Base-by-base conservation (phyloP, 345 rosid species). In the Theobroma cacao region DNA sequence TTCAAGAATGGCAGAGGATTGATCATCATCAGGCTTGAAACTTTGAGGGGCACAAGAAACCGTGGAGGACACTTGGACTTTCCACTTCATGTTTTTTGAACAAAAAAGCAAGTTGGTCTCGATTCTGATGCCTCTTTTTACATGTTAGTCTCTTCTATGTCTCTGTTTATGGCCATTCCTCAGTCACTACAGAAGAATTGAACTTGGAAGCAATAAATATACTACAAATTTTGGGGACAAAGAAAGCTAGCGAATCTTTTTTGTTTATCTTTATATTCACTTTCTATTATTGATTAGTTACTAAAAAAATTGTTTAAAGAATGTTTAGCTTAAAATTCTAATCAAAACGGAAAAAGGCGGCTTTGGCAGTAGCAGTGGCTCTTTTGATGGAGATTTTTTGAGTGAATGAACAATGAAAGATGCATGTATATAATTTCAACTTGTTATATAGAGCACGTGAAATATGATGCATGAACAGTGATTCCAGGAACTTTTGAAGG, bases 381-480 rank as follows among this genome's bases (percentile, higher is more conserved):
- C 17, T 65, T n/a, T 22, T 66, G 30, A 9, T 40, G 6, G 40
- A 22, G 18, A 66, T n/a, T 40, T 66, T 66, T 22, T 11, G 7
- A 66, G 31, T 11, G 56, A 67, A 68, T 3, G 36, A 68, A 7
- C 12, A 28, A 18, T 71, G 61, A 20, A 60, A 59, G 55, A 31
- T 47, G 2, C 30, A 60, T 31, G 69, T 4, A 41, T 4, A 41
- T 68, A 45, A 67, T 30, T 34, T 67, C 67, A 47, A 30, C 75
- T 30, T 50, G 43, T 47, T 70, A 28, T 3, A 28, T 28, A 26
- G 1, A 34, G 80, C 78, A 77, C 75, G 66, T 31, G 41, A 38
- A 33, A n/a, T 40, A 26, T 83, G 77, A 78, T 80, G 82, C 67
- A 18, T 7, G 20, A 75, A 80, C 60, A 85, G 88, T 80, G 17